Base-by-base conservation (phyloP, 2,329 filamentous ascomycete species). In the Penicillium palitans region DNA sequence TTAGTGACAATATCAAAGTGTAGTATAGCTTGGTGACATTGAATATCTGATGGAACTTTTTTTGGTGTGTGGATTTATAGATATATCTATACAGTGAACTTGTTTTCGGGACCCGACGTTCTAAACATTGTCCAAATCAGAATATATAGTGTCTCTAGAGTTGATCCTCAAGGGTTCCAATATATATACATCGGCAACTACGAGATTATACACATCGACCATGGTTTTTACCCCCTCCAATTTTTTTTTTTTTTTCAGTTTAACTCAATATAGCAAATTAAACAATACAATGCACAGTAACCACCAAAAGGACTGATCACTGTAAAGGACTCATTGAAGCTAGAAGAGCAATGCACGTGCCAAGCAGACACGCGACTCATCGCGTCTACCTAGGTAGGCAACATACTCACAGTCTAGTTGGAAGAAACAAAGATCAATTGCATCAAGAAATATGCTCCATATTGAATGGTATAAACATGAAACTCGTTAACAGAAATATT, bases 1-100 rank as follows among this genome's bases (percentile, higher is more conserved):
- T 55, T 55, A 55, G 53, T 51, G 21, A 24, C 21, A 31, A 27
- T 51, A 21, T 50, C 19, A 35, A 25, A 40, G 19, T 40, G 42
- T 41, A 40, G 52, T 55, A 53, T 37, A 53, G 17, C 31, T 25
- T 24, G 3, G 41, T 27, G 15, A 17, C 8, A 31, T 19, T 19
- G 25, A 7, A 29, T 10, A 45, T 19, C 12, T 37, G 8, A 41
- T 8, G 4, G 6, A 37, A 47, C 1, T 31, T 27, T 19, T 1
- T 31, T 24, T 44, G 5, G 5, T 6, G 10, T 51, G 7, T 51
- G 12, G 0, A 2, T 15, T 45, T 21, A 2, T 21, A 2, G 6
- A 4, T 1, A 1, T 52, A 2, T 6, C 6, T 41, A 50, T 6
- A 4, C 1, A 15, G 27, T 17, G 13, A 2, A 5, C 0, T 5